Conservation (phyloP, 2,329 filamentous ascomycete species). For the Trichoderma arundinaceum region DNA sequence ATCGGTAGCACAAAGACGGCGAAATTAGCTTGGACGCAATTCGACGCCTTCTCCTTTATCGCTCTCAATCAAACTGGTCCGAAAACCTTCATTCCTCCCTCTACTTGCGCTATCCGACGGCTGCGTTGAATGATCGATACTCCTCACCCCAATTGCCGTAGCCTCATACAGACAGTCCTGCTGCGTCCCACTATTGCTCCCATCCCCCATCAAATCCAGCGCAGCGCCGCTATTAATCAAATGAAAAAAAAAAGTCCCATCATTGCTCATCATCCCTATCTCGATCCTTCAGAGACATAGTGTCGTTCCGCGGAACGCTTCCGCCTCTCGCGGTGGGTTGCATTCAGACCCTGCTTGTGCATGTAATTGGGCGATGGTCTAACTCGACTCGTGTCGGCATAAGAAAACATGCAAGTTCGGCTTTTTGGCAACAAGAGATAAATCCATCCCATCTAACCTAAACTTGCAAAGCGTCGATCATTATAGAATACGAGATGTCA, state of each 20-base stretch:
- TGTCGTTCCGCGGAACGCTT: not conserved
- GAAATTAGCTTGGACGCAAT: not conserved
- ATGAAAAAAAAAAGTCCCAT: not conserved
- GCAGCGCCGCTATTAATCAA: too few species aligned
- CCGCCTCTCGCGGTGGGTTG: not conserved
- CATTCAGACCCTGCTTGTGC: not conserved
- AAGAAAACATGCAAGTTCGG: not conserved
- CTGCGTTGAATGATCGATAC: slow-evolving; percentile 1
- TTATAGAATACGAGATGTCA: slow-evolving; percentile 13
- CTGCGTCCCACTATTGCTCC: not conserved
- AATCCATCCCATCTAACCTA: not conserved
- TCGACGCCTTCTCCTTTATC: too few species aligned
- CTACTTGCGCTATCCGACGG: slow-evolving; percentile 10
- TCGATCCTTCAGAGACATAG: slow-evolving; percentile 20
- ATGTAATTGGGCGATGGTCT: not conserved
- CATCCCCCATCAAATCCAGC: not conserved
- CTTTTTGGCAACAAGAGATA: too few species aligned
- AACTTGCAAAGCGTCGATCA: slow-evolving; percentile 15
- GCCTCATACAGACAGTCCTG: not conserved
- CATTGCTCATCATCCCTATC: slow-evolving; percentile 4
- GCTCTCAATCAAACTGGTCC: not conserved
- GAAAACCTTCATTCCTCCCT: not conserved
- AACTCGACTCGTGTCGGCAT: slow-evolving; percentile 6
- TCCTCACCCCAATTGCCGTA: slow-evolving; percentile 1
- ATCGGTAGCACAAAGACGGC: too few species aligned